phyloP scores from a whole-genome alignment of 1,139 yeast species.

The Oligophagozyma castellii region DNA sequence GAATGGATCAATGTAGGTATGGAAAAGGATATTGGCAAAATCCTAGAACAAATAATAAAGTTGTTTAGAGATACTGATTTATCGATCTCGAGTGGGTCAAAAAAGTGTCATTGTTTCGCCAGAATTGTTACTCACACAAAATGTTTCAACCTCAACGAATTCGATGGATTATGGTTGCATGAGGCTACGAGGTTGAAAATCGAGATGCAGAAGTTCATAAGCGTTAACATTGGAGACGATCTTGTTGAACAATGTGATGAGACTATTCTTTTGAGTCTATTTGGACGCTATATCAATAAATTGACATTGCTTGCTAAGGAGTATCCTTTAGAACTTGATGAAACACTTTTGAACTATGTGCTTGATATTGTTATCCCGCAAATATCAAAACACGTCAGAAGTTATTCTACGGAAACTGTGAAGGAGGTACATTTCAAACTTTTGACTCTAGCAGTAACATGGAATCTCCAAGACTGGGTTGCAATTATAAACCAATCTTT shows the following conservation, averaged over 20 bases:
- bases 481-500: slow-evolving; percentile 6
- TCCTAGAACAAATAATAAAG: slow-evolving; percentile 12
- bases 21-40: slow-evolving; percentile 12
- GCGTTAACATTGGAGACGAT: no score
- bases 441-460: slow-evolving; percentile 15
- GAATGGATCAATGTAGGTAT: slow-evolving; percentile 21
- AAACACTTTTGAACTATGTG: slow-evolving; percentile 10
- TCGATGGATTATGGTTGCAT: slow-evolving; percentile 17
- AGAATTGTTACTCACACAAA: slow-evolving; percentile 12
- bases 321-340: slow-evolving; percentile 15
- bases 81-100: slow-evolving; percentile 6
- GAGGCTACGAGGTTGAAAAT: slow-evolving; percentile 13
- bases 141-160: slow-evolving; percentile 9
- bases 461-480: slow-evolving; percentile 21
- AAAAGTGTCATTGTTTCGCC: slow-evolving; percentile 9
- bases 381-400: slow-evolving; percentile 8
- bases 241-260: slow-evolving; percentile 9
- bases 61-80: slow-evolving; percentile 13
- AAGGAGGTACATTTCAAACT: slow-evolving; percentile 15
- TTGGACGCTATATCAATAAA: slow-evolving; percentile 18
- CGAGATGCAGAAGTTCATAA: slow-evolving; percentile 15
- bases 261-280: slow-evolving; percentile 7
- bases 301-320: slow-evolving; percentile 17
- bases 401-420: slow-evolving; percentile 6
- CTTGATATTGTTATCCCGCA: slow-evolving; percentile 9